Base-by-base conservation (phyloP, 352 stramenopile species). In the Phytophthora colocasiae region DNA sequence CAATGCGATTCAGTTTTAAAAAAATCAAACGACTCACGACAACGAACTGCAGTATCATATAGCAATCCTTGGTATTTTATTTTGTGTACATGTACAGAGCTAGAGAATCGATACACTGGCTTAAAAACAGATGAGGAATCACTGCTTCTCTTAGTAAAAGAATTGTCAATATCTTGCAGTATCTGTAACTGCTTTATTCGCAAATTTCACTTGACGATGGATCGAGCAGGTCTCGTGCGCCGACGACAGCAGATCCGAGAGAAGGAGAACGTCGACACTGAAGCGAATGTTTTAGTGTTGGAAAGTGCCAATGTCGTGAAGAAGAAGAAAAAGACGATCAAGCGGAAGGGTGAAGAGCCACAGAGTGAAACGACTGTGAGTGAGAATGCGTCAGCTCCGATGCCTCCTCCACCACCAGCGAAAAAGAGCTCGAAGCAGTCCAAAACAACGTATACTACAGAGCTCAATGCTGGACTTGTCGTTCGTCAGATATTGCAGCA, bases 401-500 rank as follows among this genome's bases (percentile, higher is more conserved):
- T n/a, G 9, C 47, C 46, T 31, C 43, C 24, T 19, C 11, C 39
- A 11, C 32, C 39, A 50, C 14, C n/a, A 4, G 53, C n/a, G 49
- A 31, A 32, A 56, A 55, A 56, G 39, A 40, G 27, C 3, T 27
- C 41, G 1, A 75, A 71, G 34, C 60, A 49, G 44, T 17, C 29
- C 8, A 63, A 52, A 8, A 12, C 36, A 24, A 22, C 17, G 24
- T 51, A 47, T 41, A 52, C 6, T 17, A 19, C 57, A 12, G 56
- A 70, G 24, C 31, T 47, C n/a, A 83, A 80, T 39, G 53, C 73
- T 12, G 56, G 56, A 46, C 67, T 91, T 17, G 44, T 85, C 6
- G 64, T 89, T 15, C 74, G 77, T 7, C 74, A 91, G 62, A 56
- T 91, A 48, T 56, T 89, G 27, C 80, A 89, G 27, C 56, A 72